phyloP scores from a whole-genome alignment of 495 filamentous ascomycete species.

The Penicillium maclennaniae region DNA sequence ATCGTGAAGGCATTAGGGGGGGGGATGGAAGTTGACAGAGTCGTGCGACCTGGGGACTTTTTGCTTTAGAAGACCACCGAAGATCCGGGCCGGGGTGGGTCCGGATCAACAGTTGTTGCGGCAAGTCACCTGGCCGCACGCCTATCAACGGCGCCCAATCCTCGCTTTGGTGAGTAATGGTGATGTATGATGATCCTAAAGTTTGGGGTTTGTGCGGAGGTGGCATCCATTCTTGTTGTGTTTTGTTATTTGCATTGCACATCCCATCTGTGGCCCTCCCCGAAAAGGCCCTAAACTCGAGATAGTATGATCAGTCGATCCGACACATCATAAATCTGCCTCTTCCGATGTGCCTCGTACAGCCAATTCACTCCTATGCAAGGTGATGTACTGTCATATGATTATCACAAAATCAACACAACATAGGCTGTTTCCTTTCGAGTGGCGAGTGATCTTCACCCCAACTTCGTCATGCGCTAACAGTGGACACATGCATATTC shows the following conservation, averaged over 20 bases:
- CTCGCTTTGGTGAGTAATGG: background rate
- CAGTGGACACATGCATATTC: background rate
- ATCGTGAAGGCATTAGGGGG: conserved; percentile 11
- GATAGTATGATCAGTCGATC: background rate
- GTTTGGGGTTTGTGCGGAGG: background rate
- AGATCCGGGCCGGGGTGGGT: background rate
- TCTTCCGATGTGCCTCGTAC: background rate
- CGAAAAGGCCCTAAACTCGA: background rate
- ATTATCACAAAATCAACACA: background rate
- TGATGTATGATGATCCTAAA: background rate
- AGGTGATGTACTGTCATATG: background rate
- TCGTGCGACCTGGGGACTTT: conserved; percentile 7
- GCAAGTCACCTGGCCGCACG: conserved; percentile 6
- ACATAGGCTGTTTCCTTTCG: background rate
- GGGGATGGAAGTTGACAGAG: background rate
- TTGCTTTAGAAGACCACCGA: conserved; percentile 7
- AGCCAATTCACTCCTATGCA: background rate
- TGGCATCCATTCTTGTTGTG: background rate
- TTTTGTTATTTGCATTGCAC: background rate
- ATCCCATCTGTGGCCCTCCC: background rate
- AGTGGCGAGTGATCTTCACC: background rate
- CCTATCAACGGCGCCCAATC: conserved; percentile 5
- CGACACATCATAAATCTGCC: background rate
- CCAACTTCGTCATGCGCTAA: background rate
- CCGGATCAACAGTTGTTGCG: conserved; percentile 6